Evolutionary conservation across 2,329 filamentous ascomycete species (phyloP).

Genomic region (Salinomyces thailandicus): DNA sequence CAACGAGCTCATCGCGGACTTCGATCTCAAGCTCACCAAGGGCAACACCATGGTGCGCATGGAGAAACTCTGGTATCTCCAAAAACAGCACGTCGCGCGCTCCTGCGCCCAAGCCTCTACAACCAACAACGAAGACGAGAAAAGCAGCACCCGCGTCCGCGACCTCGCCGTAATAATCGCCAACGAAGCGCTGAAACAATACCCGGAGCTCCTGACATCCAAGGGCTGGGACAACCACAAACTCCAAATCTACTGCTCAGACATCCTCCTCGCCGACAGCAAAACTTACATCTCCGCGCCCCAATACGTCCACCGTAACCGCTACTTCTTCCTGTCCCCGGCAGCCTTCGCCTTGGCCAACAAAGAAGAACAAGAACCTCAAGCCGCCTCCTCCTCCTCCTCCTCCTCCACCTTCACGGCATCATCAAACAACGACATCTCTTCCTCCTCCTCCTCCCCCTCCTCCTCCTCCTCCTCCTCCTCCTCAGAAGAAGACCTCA

Average conservation of each 20-base stretch:
- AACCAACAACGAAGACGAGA: no score
- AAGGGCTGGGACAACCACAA: no score
- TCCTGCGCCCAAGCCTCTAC: no score
- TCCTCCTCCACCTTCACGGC: no score
- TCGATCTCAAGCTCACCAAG: conserved; percentile 79
- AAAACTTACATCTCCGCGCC: conserved; percentile 47
- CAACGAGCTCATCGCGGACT: conserved; percentile 59
- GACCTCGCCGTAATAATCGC: not conserved
- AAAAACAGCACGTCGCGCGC: conserved; percentile 55
- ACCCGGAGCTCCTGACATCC: no score
- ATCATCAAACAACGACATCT: no score
- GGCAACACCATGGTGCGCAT: conserved; percentile 77
- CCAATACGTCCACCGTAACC: conserved; percentile 47
- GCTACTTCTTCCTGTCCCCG: conserved; percentile 44
- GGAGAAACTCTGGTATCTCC: conserved; percentile 70
- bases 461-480: no score
- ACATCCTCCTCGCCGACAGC: conserved; percentile 44
- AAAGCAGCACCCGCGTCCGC: not conserved
- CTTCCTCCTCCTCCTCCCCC: no score
- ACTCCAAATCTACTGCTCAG: conserved; percentile 39
- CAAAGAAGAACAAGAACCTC: no score
- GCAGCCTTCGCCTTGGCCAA: no score
- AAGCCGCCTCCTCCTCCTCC: no score
- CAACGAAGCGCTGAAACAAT: not conserved
- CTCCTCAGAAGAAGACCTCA: no score